phyloP scores from a whole-genome alignment of 257 asterid genomes.

The Datura wrightii region DNA sequence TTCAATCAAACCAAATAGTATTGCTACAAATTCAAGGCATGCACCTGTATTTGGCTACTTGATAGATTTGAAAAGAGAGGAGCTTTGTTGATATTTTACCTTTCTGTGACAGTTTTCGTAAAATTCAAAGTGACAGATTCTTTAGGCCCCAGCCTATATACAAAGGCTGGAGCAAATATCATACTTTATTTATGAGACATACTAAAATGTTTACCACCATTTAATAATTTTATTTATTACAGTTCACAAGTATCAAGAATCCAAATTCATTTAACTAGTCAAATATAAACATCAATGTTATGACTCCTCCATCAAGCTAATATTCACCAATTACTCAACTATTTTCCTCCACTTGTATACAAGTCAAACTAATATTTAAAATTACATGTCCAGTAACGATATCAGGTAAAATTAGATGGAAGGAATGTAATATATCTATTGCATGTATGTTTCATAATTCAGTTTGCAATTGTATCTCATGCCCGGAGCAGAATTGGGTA shows the following conservation, averaged over 20 bases:
- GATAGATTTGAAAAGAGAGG: neutral
- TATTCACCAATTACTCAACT: neutral
- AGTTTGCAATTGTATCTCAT: constrained; percentile 5
- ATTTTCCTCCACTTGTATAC: neutral
- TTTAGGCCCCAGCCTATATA: neutral
- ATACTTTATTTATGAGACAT: neutral
- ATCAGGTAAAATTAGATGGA: neutral
- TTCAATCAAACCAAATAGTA: constrained; percentile 3
- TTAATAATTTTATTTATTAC: neutral
- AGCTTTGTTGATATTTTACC: neutral
- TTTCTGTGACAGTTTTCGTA: neutral
- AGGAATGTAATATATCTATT: neutral
- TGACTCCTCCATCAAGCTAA: constrained; percentile 26
- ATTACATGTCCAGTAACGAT: neutral
- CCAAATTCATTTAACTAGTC: constrained; percentile 12
- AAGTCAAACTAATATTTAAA: neutral
- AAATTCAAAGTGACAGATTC: neutral
- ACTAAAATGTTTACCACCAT: neutral
- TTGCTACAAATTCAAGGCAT: neutral
- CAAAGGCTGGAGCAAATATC: neutral
- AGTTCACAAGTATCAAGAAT: neutral
- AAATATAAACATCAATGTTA: constrained; percentile 13
- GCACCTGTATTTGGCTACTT: neutral
- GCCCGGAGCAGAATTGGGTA: neutral
- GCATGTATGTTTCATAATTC: neutral